A percentile compares a stretch with the other conserved stretches of the same genome.
phyloP scores from a whole-genome alignment of 2,329 filamentous ascomycete genomes.

The Colletotrichum euphorbiae region DNA sequence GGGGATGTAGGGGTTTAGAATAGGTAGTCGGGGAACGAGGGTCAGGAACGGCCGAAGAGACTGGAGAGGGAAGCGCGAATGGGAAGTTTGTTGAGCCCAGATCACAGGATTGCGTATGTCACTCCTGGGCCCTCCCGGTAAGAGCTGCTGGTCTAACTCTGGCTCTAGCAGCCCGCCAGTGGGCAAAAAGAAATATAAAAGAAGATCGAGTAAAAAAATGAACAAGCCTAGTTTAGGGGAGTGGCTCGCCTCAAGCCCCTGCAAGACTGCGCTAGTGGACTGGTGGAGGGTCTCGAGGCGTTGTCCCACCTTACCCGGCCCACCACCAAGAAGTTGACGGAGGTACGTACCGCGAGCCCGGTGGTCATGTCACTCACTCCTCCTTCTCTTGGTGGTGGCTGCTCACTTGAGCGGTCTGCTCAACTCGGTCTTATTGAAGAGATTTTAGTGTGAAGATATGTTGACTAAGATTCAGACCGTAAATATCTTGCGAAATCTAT shows the following conservation, averaged over 20 bases:
- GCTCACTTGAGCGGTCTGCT: not conserved
- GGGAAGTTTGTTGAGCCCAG: slow-evolving; percentile 32
- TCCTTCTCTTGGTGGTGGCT: slow-evolving; percentile 12
- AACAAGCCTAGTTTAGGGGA: slow-evolving; percentile 27
- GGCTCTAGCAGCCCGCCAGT: too few relatives aligned
- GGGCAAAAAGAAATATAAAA: not conserved
- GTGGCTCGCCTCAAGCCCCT: slow-evolving; percentile 33
- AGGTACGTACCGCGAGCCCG: slow-evolving; percentile 22
- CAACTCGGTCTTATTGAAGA: not conserved
- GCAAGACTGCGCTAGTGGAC: slow-evolving; percentile 33
- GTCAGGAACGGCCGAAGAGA: not conserved
- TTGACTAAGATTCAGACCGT: not conserved
- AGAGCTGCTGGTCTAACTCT: too few relatives aligned
- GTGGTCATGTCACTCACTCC: slow-evolving; percentile 22
- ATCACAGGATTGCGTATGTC: slow-evolving; percentile 39
- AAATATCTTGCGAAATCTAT: not conserved
- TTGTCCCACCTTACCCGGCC: slow-evolving; percentile 21
- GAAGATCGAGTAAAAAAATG: slow-evolving; percentile 11
- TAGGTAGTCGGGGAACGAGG: slow-evolving; percentile 13
- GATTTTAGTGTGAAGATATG: not conserved
- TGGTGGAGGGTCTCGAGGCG: slow-evolving; percentile 21
- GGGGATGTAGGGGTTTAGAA: not conserved
- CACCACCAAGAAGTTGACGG: slow-evolving; percentile 4
- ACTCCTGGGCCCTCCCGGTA: slow-evolving; percentile 36
- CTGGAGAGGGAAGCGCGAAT: slow-evolving; percentile 1